Base-by-base conservation (phyloP, 2,329 filamentous ascomycete genomes). In the Pyrenophora graminea region DNA sequence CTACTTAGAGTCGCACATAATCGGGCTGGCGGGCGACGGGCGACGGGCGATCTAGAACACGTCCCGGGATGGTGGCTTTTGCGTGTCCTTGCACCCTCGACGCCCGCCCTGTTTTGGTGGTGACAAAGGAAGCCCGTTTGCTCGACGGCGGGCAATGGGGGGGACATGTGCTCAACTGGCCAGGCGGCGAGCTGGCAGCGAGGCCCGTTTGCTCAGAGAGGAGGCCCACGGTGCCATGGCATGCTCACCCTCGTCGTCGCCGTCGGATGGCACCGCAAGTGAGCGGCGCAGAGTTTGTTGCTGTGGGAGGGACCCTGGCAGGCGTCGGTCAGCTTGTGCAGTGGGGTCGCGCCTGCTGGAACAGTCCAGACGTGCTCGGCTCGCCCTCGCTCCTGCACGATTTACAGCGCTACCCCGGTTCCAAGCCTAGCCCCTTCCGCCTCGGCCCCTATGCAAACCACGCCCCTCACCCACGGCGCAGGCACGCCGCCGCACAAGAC, bases 21-120 rank as follows among this genome's bases (percentile, higher is more conserved):
- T 56, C 63, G 61, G 55, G 58, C 57, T 59, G 58, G 59, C 52
- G 48, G 44, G 51, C 59, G 58, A 49, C 52, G 48, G 44, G 51
- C 59, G 58, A 49, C 49, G 56, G 60, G 45, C 56, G 58, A 69
- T 70, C 68, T 69, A 69, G 67, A 69, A 69, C 68, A 53, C 54
- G 56, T 54, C 46, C 59, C 62, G 60, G 58, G 55, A 57, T 51
- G 48, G 61, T 61, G 62, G 55, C 23, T 62, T 61, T 51, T 62
- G 64, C 64, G 59, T 53, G 55, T 53, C 53, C 55, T 56, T 46
- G 48, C 40, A 42, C 43, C 19, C 51, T 45, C 46, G 18, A 43
- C 37, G 45, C 36, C 48, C 39, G 41, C 48, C 33, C 23, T 36
- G 21, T 10, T 6, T 45, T 31, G 12, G 31, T 13, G 41, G 54